Evolutionary conservation across 805 yeast genomes (phyloP).

Genomic region (Saturnispora ahearnii): DNA sequence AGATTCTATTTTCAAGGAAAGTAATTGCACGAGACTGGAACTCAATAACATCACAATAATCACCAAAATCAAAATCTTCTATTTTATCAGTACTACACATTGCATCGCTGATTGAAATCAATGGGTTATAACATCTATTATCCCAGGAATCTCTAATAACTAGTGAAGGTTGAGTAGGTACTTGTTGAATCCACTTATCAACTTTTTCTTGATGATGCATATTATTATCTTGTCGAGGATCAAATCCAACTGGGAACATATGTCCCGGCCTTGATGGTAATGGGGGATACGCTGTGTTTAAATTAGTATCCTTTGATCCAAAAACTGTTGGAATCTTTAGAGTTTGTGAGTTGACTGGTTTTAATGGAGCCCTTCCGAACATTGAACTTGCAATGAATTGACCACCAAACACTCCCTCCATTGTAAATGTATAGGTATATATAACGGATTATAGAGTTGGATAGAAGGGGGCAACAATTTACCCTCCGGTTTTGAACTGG

Average conservation of each 20-base stretch:
- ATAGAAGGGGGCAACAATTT: background rate
- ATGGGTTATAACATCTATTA: slow-evolving; percentile 44
- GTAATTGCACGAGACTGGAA: slow-evolving; percentile 47
- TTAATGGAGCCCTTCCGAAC: slow-evolving; percentile 1
- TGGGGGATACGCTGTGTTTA: background rate
- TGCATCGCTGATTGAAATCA: slow-evolving; percentile 25
- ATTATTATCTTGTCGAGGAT: slow-evolving; percentile 53
- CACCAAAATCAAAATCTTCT: slow-evolving; percentile 18
- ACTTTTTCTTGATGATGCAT: slow-evolving; percentile 66
- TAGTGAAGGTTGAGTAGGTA: slow-evolving; percentile 37
- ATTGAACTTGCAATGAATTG: background rate
- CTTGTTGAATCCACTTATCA: slow-evolving; percentile 47
- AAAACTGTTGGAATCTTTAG: background rate
- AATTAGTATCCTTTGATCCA: background rate
- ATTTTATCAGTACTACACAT: slow-evolving; percentile 15
- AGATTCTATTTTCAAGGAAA: slow-evolving; percentile 32
- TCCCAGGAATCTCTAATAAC: slow-evolving; percentile 22
- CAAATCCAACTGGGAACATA: slow-evolving; percentile 39
- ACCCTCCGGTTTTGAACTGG: background rate
- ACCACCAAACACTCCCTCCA: background rate
- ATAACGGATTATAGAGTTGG: background rate
- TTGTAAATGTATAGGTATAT: background rate
- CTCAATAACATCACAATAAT: slow-evolving; percentile 40
- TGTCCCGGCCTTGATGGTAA: background rate
- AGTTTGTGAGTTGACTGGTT: slow-evolving; percentile 1